phyloP scores from a whole-genome alignment of 257 asterid species.

The Nicotiana tabacum region DNA sequence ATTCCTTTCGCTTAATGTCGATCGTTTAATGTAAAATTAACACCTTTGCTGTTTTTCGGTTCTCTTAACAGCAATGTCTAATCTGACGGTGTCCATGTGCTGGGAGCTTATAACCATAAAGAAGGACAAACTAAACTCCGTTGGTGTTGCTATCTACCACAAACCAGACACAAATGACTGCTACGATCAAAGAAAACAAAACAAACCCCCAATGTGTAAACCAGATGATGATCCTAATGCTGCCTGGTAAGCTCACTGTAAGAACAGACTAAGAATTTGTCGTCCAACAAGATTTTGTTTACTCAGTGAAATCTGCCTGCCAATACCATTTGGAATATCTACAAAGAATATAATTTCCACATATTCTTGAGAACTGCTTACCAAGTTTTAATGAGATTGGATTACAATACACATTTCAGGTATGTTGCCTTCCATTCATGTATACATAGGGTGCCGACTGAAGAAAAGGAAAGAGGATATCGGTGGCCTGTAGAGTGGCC shows the following conservation, averaged over 20 bases:
- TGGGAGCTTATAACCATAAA: slow-evolving; percentile 80
- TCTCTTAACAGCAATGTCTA: slow-evolving; percentile 56
- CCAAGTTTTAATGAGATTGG: background rate
- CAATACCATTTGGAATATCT: background rate
- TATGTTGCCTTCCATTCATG: slow-evolving; percentile 77
- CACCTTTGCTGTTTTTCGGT: background rate
- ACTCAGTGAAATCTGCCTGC: background rate
- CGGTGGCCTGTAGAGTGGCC: slow-evolving; percentile 96
- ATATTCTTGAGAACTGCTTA: background rate
- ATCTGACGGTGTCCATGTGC: slow-evolving; percentile 74
- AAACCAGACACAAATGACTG: slow-evolving; percentile 83
- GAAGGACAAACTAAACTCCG: slow-evolving; percentile 54
- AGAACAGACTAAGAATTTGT: background rate
- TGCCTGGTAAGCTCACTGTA: slow-evolving; percentile 52
- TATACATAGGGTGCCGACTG: slow-evolving; percentile 55
- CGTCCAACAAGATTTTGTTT: background rate
- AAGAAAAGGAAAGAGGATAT: slow-evolving; percentile 64
- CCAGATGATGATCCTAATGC: slow-evolving; percentile 78
- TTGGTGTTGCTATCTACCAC: slow-evolving; percentile 73
- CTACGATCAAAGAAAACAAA: slow-evolving; percentile 53
- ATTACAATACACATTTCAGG: slow-evolving; percentile 37
- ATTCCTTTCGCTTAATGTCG: background rate
- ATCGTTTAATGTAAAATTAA: background rate
- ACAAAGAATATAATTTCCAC: background rate
- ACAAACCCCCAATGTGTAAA: slow-evolving; percentile 64